A percentile compares a stretch with the other conserved stretches of the same genome.
phyloP scores from a whole-genome alignment of 164 flowering plant species.

The Buxus sempervirens region DNA sequence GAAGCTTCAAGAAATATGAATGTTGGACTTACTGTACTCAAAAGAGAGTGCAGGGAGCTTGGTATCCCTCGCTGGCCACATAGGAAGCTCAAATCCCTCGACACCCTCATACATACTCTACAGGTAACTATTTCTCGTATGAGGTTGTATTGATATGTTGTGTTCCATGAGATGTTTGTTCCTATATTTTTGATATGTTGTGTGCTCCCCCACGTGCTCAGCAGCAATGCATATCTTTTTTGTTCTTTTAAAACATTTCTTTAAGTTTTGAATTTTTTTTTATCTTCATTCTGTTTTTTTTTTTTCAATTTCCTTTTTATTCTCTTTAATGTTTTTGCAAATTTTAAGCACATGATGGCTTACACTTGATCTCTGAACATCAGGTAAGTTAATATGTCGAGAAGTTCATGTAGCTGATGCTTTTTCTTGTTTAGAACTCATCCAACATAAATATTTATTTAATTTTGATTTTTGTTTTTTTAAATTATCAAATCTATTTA shows the following conservation, averaged over 20 bases:
- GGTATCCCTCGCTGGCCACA: slow-evolving; percentile 79
- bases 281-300: background rate
- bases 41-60: slow-evolving; percentile 62
- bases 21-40: slow-evolving; percentile 63
- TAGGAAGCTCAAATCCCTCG: slow-evolving; percentile 65
- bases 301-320: background rate
- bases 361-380: slow-evolving; percentile 25
- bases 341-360: slow-evolving; percentile 15
- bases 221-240: no score
- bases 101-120: slow-evolving; percentile 55
- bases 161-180: background rate
- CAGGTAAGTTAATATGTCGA: slow-evolving; percentile 15
- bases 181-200: no score
- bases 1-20: slow-evolving; percentile 57
- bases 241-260: no score
- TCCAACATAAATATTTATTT: no score
- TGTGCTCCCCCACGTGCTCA: no score
- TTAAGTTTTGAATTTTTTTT: background rate
- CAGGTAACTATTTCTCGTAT: slow-evolving; percentile 35
- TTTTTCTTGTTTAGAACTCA: background rate
- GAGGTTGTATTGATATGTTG: background rate
- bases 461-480: slow-evolving; percentile 6
- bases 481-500: no score
- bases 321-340: background rate
- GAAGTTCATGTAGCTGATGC: slow-evolving; percentile 15